Evolutionary conservation across 2,329 filamentous ascomycete genomes (phyloP), one percentile per base, ranked within the genome.

Genomic region (Fusarium subglutinans): DNA sequence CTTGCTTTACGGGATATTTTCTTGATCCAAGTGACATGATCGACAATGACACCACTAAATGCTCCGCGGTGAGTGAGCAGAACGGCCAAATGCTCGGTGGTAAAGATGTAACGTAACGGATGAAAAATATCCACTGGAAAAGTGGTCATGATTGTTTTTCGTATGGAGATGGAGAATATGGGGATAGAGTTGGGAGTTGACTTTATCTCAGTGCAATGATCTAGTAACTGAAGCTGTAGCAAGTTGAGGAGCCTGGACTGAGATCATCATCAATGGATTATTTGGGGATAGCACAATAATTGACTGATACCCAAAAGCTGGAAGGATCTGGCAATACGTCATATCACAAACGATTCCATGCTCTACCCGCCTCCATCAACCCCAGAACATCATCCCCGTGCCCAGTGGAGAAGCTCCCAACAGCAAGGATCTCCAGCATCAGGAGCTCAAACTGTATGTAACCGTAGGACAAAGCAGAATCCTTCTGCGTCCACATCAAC

Each of bases 71-170:
- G 15, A 41, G 43, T 38, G n/a, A 33, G 30, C 18, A 14, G 12
- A 38, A 26, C 66, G 66, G 65, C 57, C 44, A 63, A 69, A 69
- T 63, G 17, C 65, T 69, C 66, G 66, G 64, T 38, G 33, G n/a
- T 63, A 53, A 43, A 47, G 24, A 72, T 72, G 69, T 62, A 72
- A 72, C 64, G 64, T 72, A 44, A 41, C 64, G 38, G 68, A 63
- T 37, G 45, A 26, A 17, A 26, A n/a, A 35, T 18, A 24, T 43
- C 26, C 40, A 53, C 47, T 35, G 40, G 35, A 53, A 63, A 59
- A 30, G 41, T 47, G 53, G 51, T 47, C 47, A 74, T n/a, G 22
- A 48, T 24, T 15, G 33, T 3, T 59, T 58, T 51, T 41, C 35
- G 37, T 41, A 55, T 48, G 47, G 37, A 38, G 30, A 51, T 28